Evolutionary conservation across 495 filamentous ascomycete genomes (phyloP).

Genomic region (Sporormia fimetaria): DNA sequence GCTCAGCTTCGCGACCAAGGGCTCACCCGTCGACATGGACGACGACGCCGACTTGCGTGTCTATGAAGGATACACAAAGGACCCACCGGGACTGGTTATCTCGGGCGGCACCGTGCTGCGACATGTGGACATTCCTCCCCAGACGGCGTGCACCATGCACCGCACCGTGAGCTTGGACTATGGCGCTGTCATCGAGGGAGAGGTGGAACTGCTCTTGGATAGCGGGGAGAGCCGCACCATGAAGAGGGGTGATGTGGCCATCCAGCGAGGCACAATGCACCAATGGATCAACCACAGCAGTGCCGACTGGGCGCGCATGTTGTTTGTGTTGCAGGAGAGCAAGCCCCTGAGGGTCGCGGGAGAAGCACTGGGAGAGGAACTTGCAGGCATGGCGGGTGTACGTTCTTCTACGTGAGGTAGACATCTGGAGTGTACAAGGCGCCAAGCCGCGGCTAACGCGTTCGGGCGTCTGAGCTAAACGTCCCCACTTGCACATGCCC

Average conservation of each 20-base stretch:
- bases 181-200: conserved; percentile 28
- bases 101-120: conserved; percentile 28
- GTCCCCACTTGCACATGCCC: no score
- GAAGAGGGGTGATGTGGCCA: conserved; percentile 49
- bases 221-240: conserved; percentile 44
- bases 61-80: conserved; percentile 12
- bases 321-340: conserved; percentile 24
- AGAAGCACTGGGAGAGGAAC: conserved; percentile 24
- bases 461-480: no score
- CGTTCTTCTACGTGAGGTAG: conserved; percentile 10
- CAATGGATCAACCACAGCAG: conserved; percentile 49
- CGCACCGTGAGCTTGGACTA: conserved; percentile 28
- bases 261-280: conserved; percentile 61
- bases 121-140: conserved; percentile 21
- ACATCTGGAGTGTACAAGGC: background rate
- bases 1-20: conserved; percentile 23
- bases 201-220: conserved; percentile 53
- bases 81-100: conserved; percentile 31
- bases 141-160: conserved; percentile 22
- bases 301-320: conserved; percentile 31
- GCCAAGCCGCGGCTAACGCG: no score
- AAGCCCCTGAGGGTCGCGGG: conserved; percentile 25
- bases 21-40: conserved; percentile 21
- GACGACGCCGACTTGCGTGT: conserved; percentile 23
- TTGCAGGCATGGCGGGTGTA: conserved; percentile 19